Conservation (phyloP, 2,329 filamentous ascomycete genomes). For the Tetracladium maxilliforme region DNA sequence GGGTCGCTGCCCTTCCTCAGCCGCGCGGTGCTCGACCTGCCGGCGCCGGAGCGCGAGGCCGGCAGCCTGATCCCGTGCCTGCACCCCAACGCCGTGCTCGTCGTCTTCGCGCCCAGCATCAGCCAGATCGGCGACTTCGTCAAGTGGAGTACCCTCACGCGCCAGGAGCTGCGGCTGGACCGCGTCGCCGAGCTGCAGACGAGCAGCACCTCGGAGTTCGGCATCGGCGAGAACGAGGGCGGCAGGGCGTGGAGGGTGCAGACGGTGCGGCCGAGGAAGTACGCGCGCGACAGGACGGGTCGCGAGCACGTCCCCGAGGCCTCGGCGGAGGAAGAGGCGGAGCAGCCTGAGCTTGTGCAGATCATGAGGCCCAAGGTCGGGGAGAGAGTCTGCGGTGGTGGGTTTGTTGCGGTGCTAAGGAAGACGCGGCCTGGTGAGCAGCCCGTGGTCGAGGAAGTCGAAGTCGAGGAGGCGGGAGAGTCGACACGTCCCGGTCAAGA, state of each 20-base stretch:
- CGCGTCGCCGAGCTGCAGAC: constrained; percentile 43
- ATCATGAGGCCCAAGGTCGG: constrained; percentile 36
- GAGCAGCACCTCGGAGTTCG: constrained; percentile 45
- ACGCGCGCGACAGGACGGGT: no score
- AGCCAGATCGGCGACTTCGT: constrained; percentile 55
- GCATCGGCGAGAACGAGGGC: constrained; percentile 27
- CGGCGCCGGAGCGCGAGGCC: no score
- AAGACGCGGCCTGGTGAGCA: no score
- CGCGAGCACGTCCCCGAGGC: no score
- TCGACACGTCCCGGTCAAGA: no score
- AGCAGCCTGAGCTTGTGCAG: no score
- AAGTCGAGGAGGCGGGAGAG: no score
- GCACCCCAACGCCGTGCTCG: constrained; percentile 45
- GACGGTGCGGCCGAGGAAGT: constrained; percentile 21
- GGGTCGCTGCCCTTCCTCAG: constrained; percentile 45
- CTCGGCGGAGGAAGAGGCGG: no score
- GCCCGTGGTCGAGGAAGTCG: no score
- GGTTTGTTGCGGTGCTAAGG: constrained; percentile 35
- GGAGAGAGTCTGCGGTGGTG: constrained; percentile 26
- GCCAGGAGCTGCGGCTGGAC: constrained; percentile 39
- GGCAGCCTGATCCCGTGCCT: no score
- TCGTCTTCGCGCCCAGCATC: constrained; percentile 64
- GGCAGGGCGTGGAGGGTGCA: constrained; percentile 52
- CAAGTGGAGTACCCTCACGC: constrained; percentile 33
- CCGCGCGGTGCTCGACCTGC: constrained; percentile 62